Conservation (phyloP, 768 basidiomycete genomes). For the Trametopsis cervina region DNA sequence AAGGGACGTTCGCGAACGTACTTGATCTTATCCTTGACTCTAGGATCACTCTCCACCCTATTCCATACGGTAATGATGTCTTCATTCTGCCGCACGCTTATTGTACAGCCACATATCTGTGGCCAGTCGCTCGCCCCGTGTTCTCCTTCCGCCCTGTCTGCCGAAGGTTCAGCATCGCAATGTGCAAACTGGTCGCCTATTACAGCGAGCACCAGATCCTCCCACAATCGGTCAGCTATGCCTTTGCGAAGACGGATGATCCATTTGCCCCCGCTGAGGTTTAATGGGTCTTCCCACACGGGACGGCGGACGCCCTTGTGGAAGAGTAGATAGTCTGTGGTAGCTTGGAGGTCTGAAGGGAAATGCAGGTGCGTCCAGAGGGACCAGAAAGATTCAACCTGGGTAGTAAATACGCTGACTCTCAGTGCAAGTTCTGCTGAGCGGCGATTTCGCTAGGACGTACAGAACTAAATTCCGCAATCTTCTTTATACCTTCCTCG, state of each 20-base stretch:
- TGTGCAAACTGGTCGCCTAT: constrained; percentile 88
- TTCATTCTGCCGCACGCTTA: constrained; percentile 89
- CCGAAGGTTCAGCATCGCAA: constrained; percentile 39
- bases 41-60: constrained; percentile 67
- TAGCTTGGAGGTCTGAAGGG: constrained; percentile 77
- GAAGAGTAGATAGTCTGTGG: constrained; percentile 93
- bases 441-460: constrained; percentile 19
- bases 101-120: constrained; percentile 91
- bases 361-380: constrained; percentile 87
- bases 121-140: constrained; percentile 47
- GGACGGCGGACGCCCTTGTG: constrained; percentile 80
- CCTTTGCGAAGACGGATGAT: constrained; percentile 91
- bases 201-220: constrained; percentile 79
- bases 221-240: constrained; percentile 86
- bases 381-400: constrained; percentile 96
- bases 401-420: neutral
- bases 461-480: constrained; percentile 85
- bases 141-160: constrained; percentile 33
- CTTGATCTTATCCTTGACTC: constrained; percentile 77
- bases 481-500: constrained; percentile 91
- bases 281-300: constrained; percentile 94
- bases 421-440: neutral
- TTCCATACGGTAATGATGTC: constrained; percentile 96
- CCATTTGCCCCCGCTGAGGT: constrained; percentile 88
- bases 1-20: constrained; percentile 22